Percentiles rank a stretch among this genome's conserved stretches.
These are phyloP conservation scores for Gastroboletus turbinatus DNA, from an alignment of 1,284 basidiomycete species.

Conservation along the genomic window DNA sequence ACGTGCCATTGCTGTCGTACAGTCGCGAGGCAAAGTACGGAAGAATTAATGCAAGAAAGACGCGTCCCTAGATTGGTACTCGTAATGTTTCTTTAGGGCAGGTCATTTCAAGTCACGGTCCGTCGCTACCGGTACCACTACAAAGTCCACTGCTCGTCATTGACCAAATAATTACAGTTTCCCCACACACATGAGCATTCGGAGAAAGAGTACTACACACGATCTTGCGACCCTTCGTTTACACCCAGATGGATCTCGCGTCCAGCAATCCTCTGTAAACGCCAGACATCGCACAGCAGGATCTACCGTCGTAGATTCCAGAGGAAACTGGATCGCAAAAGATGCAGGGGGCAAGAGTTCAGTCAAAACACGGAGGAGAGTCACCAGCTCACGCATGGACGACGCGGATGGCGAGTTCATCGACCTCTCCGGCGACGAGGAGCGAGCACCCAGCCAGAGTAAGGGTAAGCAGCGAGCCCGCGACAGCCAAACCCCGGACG, in stretches of 20 bases:
- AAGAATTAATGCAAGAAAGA: slow-evolving; percentile 1
- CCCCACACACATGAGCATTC: slow-evolving; percentile 37
- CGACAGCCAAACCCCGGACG: slow-evolving; percentile 5
- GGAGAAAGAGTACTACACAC: slow-evolving; percentile 54
- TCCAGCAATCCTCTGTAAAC: slow-evolving; percentile 43
- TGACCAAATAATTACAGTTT: neutral
- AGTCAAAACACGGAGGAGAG: slow-evolving; percentile 31
- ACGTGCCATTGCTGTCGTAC: slow-evolving; percentile 25
- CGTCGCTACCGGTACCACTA: neutral
- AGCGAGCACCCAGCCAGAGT: slow-evolving; percentile 1
- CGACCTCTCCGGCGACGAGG: slow-evolving; percentile 20
- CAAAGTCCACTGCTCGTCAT: neutral
- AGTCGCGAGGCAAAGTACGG: neutral
- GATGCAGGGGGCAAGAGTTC: slow-evolving; percentile 42
- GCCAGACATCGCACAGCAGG: slow-evolving; percentile 27
- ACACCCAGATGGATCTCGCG: slow-evolving; percentile 58
- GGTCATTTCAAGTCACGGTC: slow-evolving; percentile 18
- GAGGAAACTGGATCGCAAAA: slow-evolving; percentile 36
- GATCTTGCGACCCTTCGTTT: slow-evolving; percentile 59
- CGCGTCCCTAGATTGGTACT: slow-evolving; percentile 16
- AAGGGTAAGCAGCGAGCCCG: slow-evolving; percentile 30
- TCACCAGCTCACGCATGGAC: slow-evolving; percentile 18
- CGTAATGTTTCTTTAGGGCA: slow-evolving; percentile 20
- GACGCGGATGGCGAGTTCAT: slow-evolving; percentile 26
- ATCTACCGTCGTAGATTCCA: slow-evolving; percentile 32